A percentile compares a stretch with the other conserved stretches of the same genome.
phyloP scores from a whole-genome alignment of 192 early-diverging fungal species.

The Coemansia asiatica region DNA sequence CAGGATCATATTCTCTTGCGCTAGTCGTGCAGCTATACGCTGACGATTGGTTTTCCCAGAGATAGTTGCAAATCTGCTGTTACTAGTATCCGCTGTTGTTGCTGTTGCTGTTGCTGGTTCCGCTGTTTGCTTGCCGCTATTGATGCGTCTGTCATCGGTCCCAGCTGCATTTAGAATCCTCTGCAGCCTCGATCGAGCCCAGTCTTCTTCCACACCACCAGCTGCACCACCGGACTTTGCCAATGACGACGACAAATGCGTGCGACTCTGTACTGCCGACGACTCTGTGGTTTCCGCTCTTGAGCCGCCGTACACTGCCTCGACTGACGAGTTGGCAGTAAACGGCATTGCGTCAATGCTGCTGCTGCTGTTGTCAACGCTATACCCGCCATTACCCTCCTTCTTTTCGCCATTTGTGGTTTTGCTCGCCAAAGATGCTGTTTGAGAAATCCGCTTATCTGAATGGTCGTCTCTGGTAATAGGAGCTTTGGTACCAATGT shows the following conservation, averaged over 20 bases:
- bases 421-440: not conserved
- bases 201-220: not conserved
- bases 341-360: constrained; percentile 15
- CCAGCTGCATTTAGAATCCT: not conserved
- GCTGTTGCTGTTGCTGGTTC: not conserved
- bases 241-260: constrained; percentile 1
- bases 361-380: constrained; percentile 1
- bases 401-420: not conserved
- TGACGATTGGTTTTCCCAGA: constrained; percentile 14
- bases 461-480: no score
- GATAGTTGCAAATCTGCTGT: constrained; percentile 14
- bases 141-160: constrained; percentile 4
- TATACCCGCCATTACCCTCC: not conserved
- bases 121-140: not conserved
- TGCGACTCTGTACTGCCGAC: constrained; percentile 10
- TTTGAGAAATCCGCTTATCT: not conserved
- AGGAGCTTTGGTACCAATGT: not conserved
- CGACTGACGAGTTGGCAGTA: constrained; percentile 43
- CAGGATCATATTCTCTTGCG: constrained; percentile 3
- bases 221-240: not conserved
- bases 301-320: constrained; percentile 53
- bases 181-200: not conserved
- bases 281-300: constrained; percentile 25
- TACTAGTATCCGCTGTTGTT: not conserved
- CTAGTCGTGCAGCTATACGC: constrained; percentile 1